phyloP scores from a whole-genome alignment of 1,284 basidiomycete genomes.

The Xerocomus tenax region DNA sequence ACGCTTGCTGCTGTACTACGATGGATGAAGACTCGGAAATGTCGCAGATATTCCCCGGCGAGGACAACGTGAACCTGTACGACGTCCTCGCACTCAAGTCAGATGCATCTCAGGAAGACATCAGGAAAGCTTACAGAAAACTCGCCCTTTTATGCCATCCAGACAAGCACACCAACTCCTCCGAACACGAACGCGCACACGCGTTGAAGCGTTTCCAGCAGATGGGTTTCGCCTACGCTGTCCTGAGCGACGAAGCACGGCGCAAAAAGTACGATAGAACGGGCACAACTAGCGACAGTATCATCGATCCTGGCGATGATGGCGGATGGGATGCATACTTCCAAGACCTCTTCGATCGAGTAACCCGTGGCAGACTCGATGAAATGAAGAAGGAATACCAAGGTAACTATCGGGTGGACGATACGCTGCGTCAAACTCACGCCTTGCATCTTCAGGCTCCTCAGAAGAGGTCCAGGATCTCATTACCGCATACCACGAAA shows the following conservation, averaged over 20 bases:
- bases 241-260: conserved; percentile 71
- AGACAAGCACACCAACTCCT: conserved; percentile 71
- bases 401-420: conserved; percentile 38
- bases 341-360: conserved; percentile 76
- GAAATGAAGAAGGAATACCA: conserved; percentile 89
- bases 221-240: conserved; percentile 83
- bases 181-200: conserved; percentile 51
- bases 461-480: conserved; percentile 75
- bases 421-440: conserved; percentile 1
- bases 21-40: conserved; percentile 67
- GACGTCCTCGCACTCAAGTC: conserved; percentile 52
- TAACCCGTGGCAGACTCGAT: conserved; percentile 77
- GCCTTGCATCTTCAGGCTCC: conserved; percentile 50
- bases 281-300: conserved; percentile 74
- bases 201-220: conserved; percentile 76
- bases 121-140: conserved; percentile 79
- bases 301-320: conserved; percentile 63
- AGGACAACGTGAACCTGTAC: conserved; percentile 69
- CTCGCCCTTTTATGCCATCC: conserved; percentile 80
- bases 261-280: conserved; percentile 73
- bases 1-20: conserved; percentile 8
- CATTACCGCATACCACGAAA: conserved; percentile 59
- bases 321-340: conserved; percentile 89
- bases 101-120: conserved; percentile 52
- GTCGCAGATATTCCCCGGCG: conserved; percentile 66